Percentiles rank a stretch among this genome's conserved stretches.
Conservation (phyloP, 768 basidiomycete genomes). For the Pleurotus giganteus region DNA sequence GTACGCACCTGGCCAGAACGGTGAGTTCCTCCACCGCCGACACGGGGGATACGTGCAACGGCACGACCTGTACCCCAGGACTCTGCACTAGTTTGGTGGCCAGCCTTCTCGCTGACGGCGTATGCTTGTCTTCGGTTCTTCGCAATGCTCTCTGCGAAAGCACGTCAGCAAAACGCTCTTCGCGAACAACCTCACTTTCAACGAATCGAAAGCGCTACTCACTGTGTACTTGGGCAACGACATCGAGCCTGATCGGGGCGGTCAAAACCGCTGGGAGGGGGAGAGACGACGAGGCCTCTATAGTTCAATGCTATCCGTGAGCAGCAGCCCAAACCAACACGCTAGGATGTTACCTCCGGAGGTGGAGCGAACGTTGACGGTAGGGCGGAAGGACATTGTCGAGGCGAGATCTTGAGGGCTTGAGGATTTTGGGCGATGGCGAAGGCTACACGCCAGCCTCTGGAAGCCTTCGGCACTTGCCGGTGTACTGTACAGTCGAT, state of each 20-base stretch:
- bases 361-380: constrained; percentile 77
- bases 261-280: constrained; percentile 95
- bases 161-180: neutral
- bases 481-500: too few species aligned
- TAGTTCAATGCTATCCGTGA: constrained; percentile 16
- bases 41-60: constrained; percentile 99
- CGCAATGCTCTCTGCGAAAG: constrained; percentile 80
- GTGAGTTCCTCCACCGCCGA: constrained; percentile 97
- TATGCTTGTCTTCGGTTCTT: constrained; percentile 99
- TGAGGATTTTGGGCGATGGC: constrained; percentile 36
- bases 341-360: constrained; percentile 58
- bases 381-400: constrained; percentile 90
- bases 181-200: neutral
- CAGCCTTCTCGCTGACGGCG: constrained; percentile 95
- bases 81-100: constrained; percentile 98
- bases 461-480: too few species aligned
- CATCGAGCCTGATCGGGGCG: constrained; percentile 97
- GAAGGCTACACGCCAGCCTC: too few species aligned
- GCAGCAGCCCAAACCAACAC: neutral
- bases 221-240: constrained; percentile 99
- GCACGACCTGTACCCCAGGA: constrained; percentile 99
- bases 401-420: constrained; percentile 36
- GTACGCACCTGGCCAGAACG: constrained; percentile 87
- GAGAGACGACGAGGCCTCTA: constrained; percentile 85
- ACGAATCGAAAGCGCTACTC: constrained; percentile 41